phyloP scores from a whole-genome alignment of 2,329 filamentous ascomycete genomes.

The Pseudogymnoascus sp. region DNA sequence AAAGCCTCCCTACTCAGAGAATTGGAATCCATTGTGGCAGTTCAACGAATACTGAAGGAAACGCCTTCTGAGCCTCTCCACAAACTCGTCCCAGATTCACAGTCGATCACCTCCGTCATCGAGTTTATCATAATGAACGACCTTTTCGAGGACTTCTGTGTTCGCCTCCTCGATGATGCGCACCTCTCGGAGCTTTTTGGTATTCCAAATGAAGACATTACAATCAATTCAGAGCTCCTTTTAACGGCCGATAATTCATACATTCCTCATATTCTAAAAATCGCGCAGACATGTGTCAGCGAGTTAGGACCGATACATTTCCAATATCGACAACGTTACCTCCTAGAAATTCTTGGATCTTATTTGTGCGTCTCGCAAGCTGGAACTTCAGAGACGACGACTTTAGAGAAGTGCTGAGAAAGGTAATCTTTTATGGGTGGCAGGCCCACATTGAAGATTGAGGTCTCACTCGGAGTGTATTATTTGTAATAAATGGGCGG shows the following conservation, averaged over 20 bases:
- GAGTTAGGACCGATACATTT: neutral
- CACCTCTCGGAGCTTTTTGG: neutral
- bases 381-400: neutral
- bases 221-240: neutral
- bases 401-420: neutral
- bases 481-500: too few relatives aligned
- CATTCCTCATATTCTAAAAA: neutral
- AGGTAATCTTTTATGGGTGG: conserved; percentile 39
- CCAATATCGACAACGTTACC: neutral
- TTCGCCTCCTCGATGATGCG: conserved; percentile 12
- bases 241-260: neutral
- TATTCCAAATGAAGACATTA: neutral
- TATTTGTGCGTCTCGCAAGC: neutral
- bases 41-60: conserved; percentile 12
- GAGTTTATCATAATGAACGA: conserved; percentile 23
- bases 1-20: conserved; percentile 27
- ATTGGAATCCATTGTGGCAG: conserved; percentile 23
- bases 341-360: neutral
- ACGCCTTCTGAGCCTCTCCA: conserved; percentile 6
- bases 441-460: neutral
- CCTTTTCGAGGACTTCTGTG: conserved; percentile 27
- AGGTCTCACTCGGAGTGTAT: conserved; percentile 21
- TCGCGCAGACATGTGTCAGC: neutral
- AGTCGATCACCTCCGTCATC: conserved; percentile 21
- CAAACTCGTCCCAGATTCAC: conserved; percentile 17